Evolutionary conservation across 805 yeast genomes (phyloP), one percentile per base, ranked within the genome.

Genomic region (Monosporozyma unispora): DNA sequence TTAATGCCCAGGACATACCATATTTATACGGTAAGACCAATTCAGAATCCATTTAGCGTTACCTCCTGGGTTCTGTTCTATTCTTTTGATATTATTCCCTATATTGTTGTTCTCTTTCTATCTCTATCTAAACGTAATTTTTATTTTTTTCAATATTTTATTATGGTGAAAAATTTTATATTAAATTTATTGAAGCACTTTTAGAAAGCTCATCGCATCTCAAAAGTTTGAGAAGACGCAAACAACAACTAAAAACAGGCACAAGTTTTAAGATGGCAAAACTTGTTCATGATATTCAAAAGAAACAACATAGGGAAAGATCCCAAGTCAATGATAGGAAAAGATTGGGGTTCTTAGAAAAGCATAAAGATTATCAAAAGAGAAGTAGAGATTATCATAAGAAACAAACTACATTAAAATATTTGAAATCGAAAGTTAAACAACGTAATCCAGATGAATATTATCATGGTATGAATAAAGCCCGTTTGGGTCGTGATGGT

Each of bases 301-400:
- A 95, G 73, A 93, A 88, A 63, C 98, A 93, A 72, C 99, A 93
- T 62, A 74, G 89, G 51, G 99, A 93, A 71, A 80, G 99, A 60
- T 78, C 96, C 5, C 99, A 93, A 69, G 85, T 91, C 1, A 74
- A 72, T 44, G 81, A 78, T 43, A 76, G 99, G 50, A 72, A 79
- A 58, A 78, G 78, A 63, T 81, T 76, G 67, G 99, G 99, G 40
- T 79, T 90, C 33, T 74, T 93, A 43, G 99, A 93, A 69, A 93
- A 93, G 77, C 93, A 93, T 74, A 84, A 85, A 67, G 95, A 85
- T 64, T 85, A 85, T 63, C 77, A 73, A 55, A 79, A 79, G 44
- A 78, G 89, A 57, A 91, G 96, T 0, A 72, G 70, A 50, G 83
- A 81, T 57, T 81, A 66, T 57, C 86, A 81, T 58, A 67, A 69